phyloP scores from a whole-genome alignment of 2,329 filamentous ascomycete genomes.

The Stylonectria norvegica region DNA sequence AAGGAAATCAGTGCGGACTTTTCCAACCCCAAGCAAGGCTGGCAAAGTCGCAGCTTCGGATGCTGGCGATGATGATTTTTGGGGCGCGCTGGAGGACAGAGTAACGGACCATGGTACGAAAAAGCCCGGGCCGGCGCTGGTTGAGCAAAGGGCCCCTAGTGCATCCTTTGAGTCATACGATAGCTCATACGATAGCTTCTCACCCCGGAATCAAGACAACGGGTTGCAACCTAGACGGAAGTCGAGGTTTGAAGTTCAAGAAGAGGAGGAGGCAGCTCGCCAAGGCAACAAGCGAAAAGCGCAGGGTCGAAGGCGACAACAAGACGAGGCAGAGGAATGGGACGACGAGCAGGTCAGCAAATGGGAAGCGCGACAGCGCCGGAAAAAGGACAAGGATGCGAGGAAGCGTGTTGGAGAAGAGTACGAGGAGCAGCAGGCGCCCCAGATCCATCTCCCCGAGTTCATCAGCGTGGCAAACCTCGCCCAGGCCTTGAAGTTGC shows the following conservation, averaged over 20 bases:
- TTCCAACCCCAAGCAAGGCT: too few species aligned
- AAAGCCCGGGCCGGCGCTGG: not conserved
- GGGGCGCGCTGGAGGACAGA: constrained; percentile 24
- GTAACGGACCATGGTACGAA: constrained; percentile 18
- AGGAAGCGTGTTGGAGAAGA: constrained; percentile 39
- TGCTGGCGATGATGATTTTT: too few species aligned
- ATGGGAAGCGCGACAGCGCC: constrained; percentile 38
- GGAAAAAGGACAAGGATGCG: constrained; percentile 42
- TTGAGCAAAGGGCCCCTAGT: not conserved
- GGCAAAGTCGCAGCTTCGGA: too few species aligned
- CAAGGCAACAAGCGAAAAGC: constrained; percentile 27
- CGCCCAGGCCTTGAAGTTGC: constrained; percentile 69
- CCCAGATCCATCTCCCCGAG: constrained; percentile 74
- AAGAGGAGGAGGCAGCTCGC: constrained; percentile 14
- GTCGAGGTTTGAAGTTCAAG: constrained; percentile 32
- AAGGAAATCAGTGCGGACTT: too few species aligned
- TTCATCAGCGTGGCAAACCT: constrained; percentile 87
- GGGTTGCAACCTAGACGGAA: constrained; percentile 22
- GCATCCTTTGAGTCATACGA: not conserved
- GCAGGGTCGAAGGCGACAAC: constrained; percentile 16
- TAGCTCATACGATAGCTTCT: too few species aligned
- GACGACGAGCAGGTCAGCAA: constrained; percentile 37
- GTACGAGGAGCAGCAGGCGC: constrained; percentile 42
- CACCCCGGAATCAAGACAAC: too few species aligned
- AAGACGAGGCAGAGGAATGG: constrained; percentile 34